Base-by-base conservation (phyloP, 768 basidiomycete genomes). In the Hydnomerulius pinastri region DNA sequence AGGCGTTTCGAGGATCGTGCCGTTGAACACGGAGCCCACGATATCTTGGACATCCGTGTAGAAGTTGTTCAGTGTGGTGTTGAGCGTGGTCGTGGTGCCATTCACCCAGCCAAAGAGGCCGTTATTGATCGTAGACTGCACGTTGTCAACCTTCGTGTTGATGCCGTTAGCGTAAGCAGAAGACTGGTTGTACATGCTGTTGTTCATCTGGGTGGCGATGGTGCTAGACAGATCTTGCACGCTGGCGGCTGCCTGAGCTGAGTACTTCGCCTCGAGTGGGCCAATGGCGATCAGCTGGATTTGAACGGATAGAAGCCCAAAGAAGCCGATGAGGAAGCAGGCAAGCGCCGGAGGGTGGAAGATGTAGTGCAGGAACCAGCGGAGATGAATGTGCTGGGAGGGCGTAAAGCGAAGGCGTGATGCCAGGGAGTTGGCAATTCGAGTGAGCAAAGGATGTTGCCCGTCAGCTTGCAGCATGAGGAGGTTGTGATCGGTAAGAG, bases 51-150 rank as follows among this genome's bases (percentile, higher is more conserved):
- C 71, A 43, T 92, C 93, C 48, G 75, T 75, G 71, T 98, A 98
- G 68, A 99, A 96, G 39, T 76, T 77, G 64, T 81, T 86, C 61
- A 99, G 73, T 3, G 96, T 97, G 58, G 75, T 73, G 68, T 99
- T 99, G 46, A 99, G 78, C 6, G 86, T 84, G 4, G 82, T 84
- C 1, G 93, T 96, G 7, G 96, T 96, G 15, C 76, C 79, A 60
- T 98, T 93, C 42, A 98, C 86, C 95, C 95, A 98, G 9, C 94
- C 93, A 55, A 98, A 96, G 39, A 98, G 71, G 21, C 88, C 89
- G 33, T 91, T 73, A 65, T 98, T 92, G 68, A 98, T 81, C 6
- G 82, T 80, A 32, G 73, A 75, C 71, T 98, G 90, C 42, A 92
- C 76, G 28, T 59, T 59, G 42, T 81, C 78, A 18, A 98, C 82